Base-by-base conservation (phyloP, 2,329 filamentous ascomycete species). In the Microcyclosporella mali region DNA sequence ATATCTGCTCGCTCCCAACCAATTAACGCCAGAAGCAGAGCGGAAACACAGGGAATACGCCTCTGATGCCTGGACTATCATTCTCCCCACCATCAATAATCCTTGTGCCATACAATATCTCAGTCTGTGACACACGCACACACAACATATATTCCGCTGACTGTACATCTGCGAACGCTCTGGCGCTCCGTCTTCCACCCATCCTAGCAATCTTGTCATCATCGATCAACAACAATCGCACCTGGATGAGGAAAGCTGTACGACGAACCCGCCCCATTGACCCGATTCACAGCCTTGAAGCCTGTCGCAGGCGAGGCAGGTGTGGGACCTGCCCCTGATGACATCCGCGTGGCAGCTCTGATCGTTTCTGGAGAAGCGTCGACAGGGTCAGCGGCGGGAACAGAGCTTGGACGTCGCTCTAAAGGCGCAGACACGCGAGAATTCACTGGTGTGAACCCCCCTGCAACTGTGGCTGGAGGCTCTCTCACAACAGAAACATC, bases 321-420 rank as follows among this genome's bases (percentile, higher is more conserved):
- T 10, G 37, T 21, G 21, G 42, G 36, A 2, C 12, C 16, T 4
- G 32, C 18, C 19, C 16, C 32, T 14, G 42, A 37, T 11, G 31
- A 17, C n/a, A 25, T 36, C 29, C 31, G 44, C 17, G 19, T 32
- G 19, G 43, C 40, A 15, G 46, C 43, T 17, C 16, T 40, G 33
- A 40, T 50, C 10, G 47, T 44, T 16, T 46, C 43, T 4, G 44
- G 41, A 15, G 44, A 45, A 6, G 34, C 32, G 12, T 33, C 21
- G 21, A 25, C 21, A 9, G 21, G 21, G 4, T 4, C 4, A 9
- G 6, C 21, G 21, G 21, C 21, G 6, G 41, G 33, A 11, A 31
- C 21, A 15, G 41, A 40, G 31, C n/a, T 35, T 15, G 19, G 19
- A n/a, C 30, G 40, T 9, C 7, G 18, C 19, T 41, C 18, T 7